Conservation (phyloP, 352 stramenopile genomes). For the Lagenidium giganteum region DNA sequence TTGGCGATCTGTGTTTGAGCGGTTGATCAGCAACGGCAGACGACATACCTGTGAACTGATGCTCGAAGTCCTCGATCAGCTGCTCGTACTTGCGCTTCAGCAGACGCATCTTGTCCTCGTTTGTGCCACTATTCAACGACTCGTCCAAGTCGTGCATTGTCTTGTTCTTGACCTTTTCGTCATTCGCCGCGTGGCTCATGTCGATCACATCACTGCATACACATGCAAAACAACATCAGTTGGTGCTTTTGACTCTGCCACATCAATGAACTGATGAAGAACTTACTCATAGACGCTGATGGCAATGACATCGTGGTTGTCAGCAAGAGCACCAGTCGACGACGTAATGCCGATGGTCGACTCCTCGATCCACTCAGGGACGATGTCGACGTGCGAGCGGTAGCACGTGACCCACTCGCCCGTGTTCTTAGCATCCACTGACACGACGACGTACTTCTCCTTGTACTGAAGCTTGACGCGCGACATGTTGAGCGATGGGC, state of each 20-base stretch:
- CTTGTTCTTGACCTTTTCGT: slow-evolving; percentile 60
- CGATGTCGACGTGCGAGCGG: slow-evolving; percentile 37
- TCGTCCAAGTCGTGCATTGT: slow-evolving; percentile 45
- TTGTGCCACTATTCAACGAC: slow-evolving; percentile 40
- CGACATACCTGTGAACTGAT: slow-evolving; percentile 62
- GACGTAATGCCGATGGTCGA: slow-evolving; percentile 72
- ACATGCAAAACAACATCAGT: slow-evolving; percentile 12
- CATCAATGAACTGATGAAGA: background rate
- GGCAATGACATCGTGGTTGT: slow-evolving; percentile 80
- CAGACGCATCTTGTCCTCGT: slow-evolving; percentile 53
- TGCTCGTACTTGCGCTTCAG: slow-evolving; percentile 78
- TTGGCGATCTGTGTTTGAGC: background rate
- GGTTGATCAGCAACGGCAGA: background rate
- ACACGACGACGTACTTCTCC: slow-evolving; percentile 59
- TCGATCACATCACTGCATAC: slow-evolving; percentile 54
- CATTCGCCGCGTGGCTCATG: slow-evolving; percentile 31
- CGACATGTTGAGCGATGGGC: slow-evolving; percentile 72
- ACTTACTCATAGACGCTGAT: slow-evolving; percentile 79
- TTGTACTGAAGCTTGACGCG: slow-evolving; percentile 77
- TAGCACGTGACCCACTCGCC: slow-evolving; percentile 75
- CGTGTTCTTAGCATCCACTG: slow-evolving; percentile 68
- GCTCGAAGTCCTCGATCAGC: slow-evolving; percentile 81
- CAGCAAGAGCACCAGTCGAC: slow-evolving; percentile 72
- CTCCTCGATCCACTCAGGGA: slow-evolving; percentile 51
- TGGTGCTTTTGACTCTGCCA: too few species aligned